A percentile compares a stretch with the other conserved stretches of the same genome.
These are phyloP conservation scores for Astrothelium subdiscretum DNA, from an alignment of 495 filamentous ascomycete species.

Conservation along the genomic window DNA sequence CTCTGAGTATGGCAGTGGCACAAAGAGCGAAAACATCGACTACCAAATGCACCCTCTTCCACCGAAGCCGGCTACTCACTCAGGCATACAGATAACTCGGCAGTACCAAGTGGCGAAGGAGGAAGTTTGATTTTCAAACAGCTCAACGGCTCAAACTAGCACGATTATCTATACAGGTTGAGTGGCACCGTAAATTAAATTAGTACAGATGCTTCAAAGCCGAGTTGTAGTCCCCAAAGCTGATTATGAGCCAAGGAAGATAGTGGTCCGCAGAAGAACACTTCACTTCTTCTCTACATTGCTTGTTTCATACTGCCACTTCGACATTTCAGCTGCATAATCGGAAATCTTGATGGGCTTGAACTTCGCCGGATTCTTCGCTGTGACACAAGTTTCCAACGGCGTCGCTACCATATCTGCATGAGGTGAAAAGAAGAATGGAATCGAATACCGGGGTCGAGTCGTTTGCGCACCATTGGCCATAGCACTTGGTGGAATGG, in stretches of 20 bases:
- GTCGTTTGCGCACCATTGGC: neutral
- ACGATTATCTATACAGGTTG: neutral
- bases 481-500: neutral
- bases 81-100: neutral
- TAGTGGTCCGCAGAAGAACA: neutral
- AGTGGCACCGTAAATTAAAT: no score
- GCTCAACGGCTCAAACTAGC: neutral
- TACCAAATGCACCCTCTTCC: neutral
- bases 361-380: neutral
- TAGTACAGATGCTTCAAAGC: no score
- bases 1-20: neutral
- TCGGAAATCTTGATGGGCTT: neutral
- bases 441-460: conserved; percentile 10
- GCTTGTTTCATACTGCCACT: neutral
- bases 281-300: neutral
- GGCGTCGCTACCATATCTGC: conserved; percentile 1
- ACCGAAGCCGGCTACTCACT: neutral
- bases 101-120: neutral
- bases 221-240: neutral
- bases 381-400: neutral
- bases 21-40: neutral
- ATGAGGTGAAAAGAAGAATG: conserved; percentile 10
- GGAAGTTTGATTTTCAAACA: neutral
- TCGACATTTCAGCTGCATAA: neutral
- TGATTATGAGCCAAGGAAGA: neutral